Conservation (phyloP, 2,329 filamentous ascomycete genomes). For the Aspergillus chevalieri region DNA sequence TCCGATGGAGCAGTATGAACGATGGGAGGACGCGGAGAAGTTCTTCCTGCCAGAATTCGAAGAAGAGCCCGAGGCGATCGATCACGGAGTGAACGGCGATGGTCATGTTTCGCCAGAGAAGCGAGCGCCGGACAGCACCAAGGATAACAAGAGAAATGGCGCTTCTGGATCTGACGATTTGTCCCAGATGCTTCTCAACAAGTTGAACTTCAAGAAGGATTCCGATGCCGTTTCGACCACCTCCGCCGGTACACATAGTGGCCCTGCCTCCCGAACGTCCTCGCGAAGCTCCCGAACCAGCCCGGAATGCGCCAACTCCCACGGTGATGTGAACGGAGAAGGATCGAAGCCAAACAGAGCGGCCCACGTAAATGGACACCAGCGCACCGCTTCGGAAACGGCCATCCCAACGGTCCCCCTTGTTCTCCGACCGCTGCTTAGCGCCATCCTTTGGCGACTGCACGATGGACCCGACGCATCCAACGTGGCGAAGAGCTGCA, state of each 20-base stretch:
- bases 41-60: conserved; percentile 41
- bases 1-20: conserved; percentile 45
- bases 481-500: conserved; percentile 31
- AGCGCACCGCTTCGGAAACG: conserved; percentile 27
- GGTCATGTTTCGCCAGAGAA: conserved; percentile 13
- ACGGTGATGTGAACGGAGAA: conserved; percentile 19
- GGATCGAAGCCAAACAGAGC: conserved; percentile 15
- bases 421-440: conserved; percentile 38
- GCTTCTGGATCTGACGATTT: conserved; percentile 29
- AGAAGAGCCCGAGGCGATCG: conserved; percentile 28
- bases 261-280: conserved; percentile 38
- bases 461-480: conserved; percentile 30
- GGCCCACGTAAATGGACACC: conserved; percentile 21
- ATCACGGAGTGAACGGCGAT: conserved; percentile 12
- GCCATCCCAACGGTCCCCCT: conserved; percentile 34
- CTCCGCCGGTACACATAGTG: conserved; percentile 38
- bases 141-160: conserved; percentile 17
- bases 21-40: conserved; percentile 42
- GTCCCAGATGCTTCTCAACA: conserved; percentile 44
- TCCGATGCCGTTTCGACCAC: conserved; percentile 33
- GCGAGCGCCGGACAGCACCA: conserved; percentile 10
- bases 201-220: conserved; percentile 42
- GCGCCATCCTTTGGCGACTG: conserved; percentile 41
- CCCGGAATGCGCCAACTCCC: conserved; percentile 33
- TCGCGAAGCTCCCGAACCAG: conserved; percentile 43